phyloP scores from a whole-genome alignment of 2,329 filamentous ascomycete genomes.

The Neofusicoccum sp. region DNA sequence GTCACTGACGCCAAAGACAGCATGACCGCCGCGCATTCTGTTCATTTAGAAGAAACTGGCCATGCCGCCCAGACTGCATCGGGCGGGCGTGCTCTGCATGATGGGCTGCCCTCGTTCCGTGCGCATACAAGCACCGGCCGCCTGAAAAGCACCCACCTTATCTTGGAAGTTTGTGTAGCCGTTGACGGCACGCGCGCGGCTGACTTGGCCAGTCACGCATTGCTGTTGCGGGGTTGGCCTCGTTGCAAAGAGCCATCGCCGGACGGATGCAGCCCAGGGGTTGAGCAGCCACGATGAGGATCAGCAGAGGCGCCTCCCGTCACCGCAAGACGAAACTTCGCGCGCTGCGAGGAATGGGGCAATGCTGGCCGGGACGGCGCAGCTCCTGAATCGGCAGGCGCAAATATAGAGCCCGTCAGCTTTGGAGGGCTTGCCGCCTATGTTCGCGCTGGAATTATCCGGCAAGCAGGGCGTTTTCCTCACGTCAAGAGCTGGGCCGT shows the following conservation, averaged over 20 bases:
- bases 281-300: neutral
- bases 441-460: neutral
- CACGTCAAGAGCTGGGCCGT: neutral
- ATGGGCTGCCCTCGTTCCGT: conserved; percentile 8
- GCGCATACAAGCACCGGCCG: conserved; percentile 2
- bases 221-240: neutral
- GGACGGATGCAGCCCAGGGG: neutral
- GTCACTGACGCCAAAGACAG: conserved; percentile 5
- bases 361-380: neutral
- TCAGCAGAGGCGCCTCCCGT: neutral
- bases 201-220: neutral
- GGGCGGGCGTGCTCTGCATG: neutral
- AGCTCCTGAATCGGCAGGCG: neutral
- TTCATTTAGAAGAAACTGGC: neutral
- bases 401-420: neutral
- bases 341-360: neutral
- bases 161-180: conserved; percentile 5
- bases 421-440: neutral
- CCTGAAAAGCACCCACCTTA: conserved; percentile 3
- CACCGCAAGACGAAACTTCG: neutral
- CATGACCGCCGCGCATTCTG: conserved; percentile 1
- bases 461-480: neutral
- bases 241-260: neutral
- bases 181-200: neutral
- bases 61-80: neutral